Evolutionary conservation across 495 filamentous ascomycete genomes (phyloP), one percentile per base, ranked within the genome.

Genomic region (Letharia lupina): DNA sequence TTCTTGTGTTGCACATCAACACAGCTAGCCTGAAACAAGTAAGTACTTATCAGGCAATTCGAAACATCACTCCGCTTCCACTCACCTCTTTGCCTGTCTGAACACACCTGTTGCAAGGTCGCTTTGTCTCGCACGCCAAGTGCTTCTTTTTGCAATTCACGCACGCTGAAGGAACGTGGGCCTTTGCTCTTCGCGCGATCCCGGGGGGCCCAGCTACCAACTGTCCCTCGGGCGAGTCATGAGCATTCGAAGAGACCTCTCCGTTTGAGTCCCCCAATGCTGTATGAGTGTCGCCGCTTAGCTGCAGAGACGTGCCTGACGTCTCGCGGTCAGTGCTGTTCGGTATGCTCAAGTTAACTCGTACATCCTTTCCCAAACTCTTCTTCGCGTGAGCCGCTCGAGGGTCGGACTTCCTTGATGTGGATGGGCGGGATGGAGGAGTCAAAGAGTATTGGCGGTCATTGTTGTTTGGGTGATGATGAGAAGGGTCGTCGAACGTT

Each of bases 111-210:
- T 80, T 77, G 74, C 86, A 88, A 45, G 86, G 85, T 44, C 85
- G 77, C 61, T 82, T 85, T 60, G 86, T 81, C 72, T 90, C 88
- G 73, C 88, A 91, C 44, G 86, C 87, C 67, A 98, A 79, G 83
- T 98, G 94, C 66, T 95, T 96, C 76, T 88, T 91, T 75, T 97
- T 97, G 80, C 94, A 98, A 72, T 96, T 95, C 64, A 97, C 89
- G 74, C 94, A 98, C 23, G 94, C 94, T 44, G 93, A 96, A 45
- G 93, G 91, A 59, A 98, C 94, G 79, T 98, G 94, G 16, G 91
- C 91, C 73, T 98, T 98, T 11, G 91, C 88, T 70, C 93, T 90
- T 69, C 92, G 84, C 20, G 91, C 71, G 48, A 73, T 69, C 28
- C 69, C 69, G 23, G 71, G 67, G 33, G 70, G 64, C 15, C 69